Evolutionary conservation across 1,139 yeast species (phyloP), one percentile per base, ranked within the genome.

Genomic region (Yamadazyma aaseri): DNA sequence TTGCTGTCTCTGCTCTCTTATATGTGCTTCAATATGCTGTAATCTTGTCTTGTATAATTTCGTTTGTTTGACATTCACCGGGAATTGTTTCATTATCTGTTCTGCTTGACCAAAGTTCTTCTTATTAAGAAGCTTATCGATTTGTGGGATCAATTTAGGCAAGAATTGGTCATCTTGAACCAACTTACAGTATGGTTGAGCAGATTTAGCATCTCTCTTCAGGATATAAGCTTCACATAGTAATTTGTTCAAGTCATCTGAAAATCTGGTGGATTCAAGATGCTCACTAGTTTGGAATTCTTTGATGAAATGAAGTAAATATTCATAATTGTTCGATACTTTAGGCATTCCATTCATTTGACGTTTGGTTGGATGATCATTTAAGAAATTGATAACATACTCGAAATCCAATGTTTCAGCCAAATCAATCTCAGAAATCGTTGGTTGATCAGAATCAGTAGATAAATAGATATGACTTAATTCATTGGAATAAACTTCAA

Each of bases 161-260:
- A 74, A 60, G 50, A 73, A 75, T 3, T 5, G 10, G 2, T 48
- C 48, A 33, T 62, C 62, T 9, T 53, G 44, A 16, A 55, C 55
- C 20, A 40, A 33, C 17, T 54, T 47, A 51, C 86, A 79, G 32
- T 51, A 59, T 14, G 44, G 38, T 6, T 50, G 48, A 0, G 65
- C 67, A 1, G 43, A 44, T 23, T 56, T 58, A 43, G 52, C 51
- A 23, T 60, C 53, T 26, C 58, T 55, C 5, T 53, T 49, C 34
- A 59, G 59, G 14, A 70, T 62, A 31, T 54, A 63, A 1, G 73
- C 58, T 44, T 76, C 81, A 52, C 85, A 79, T 2, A 71, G 53
- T 11, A 68, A 46, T 36, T 61, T 71, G 24, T 62, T 53, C 28
- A 79, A 55, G 26, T 63, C 67, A 9, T 49, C 44, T 4, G 54